Evolutionary conservation across 768 basidiomycete species (phyloP).

Genomic region (Fibroporia radiculosa): DNA sequence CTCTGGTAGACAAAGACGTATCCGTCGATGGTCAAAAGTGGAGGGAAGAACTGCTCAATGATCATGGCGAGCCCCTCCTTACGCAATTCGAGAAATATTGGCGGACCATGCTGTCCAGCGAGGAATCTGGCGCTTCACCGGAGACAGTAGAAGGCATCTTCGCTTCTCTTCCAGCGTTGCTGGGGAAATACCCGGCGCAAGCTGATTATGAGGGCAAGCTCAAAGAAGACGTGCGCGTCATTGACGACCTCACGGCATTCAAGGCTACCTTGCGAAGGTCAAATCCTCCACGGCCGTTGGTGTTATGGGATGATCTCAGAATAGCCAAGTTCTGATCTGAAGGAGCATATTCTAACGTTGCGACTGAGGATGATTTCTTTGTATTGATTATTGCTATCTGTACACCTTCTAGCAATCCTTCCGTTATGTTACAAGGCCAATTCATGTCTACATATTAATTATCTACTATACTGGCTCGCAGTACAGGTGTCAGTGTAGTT

Average conservation of each 20-base stretch:
- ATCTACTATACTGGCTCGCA: no score
- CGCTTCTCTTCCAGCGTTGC: slow-evolving; percentile 46
- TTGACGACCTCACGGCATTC: slow-evolving; percentile 62
- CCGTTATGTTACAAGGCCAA: no score
- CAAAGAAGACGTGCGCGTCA: slow-evolving; percentile 44
- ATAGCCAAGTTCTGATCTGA: slow-evolving; percentile 41
- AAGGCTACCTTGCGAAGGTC: slow-evolving; percentile 50
- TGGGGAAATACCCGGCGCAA: slow-evolving; percentile 47
- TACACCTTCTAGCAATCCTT: no score
- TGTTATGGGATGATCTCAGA: slow-evolving; percentile 70
- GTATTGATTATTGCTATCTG: not conserved
- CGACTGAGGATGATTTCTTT: not conserved
- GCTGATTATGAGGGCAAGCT: slow-evolving; percentile 42
- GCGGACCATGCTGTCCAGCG: slow-evolving; percentile 32
- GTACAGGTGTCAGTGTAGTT: no score
- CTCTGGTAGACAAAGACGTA: slow-evolving; percentile 42
- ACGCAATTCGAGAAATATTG: slow-evolving; percentile 63
- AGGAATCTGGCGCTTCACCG: slow-evolving; percentile 26
- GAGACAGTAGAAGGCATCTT: slow-evolving; percentile 41
- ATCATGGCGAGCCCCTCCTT: slow-evolving; percentile 48
- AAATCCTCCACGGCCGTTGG: slow-evolving; percentile 56
- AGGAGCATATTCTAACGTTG: not conserved
- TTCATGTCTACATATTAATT: no score
- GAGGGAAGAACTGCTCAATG: slow-evolving; percentile 41
- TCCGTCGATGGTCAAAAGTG: slow-evolving; percentile 43